Base-by-base conservation (phyloP, 208 protist species). In the Leishmania tarentolae region DNA sequence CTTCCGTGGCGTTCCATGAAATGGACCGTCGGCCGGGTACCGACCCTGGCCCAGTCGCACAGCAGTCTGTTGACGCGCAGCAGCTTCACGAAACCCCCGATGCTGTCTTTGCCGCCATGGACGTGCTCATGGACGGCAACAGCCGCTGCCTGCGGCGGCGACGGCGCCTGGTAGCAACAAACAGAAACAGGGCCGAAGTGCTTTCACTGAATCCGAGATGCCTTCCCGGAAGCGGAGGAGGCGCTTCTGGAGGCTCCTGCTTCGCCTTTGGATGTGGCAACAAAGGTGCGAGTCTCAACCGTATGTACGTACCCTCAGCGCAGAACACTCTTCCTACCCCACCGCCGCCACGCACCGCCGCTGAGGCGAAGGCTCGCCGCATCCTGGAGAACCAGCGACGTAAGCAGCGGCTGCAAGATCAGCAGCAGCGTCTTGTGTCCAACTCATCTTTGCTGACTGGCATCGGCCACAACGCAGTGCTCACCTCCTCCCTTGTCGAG, bases 41-140 rank as follows among this genome's bases (percentile, higher is more conserved):
- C 15, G 56, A 47, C 59, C n/a, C 63, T 19, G 79, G 73, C 9
- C 73, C 61, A 7, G 68, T 83, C n/a, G 72, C 70, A 21, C 80
- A 83, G 78, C 74, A 81, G 53, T 57, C 86, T 13, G 76, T 88
- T 0, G 86, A 88, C 68, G 46, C 52, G 3, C 35, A 52, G 50
- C 75, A 83, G 44, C 76, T 91, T 1, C 68, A 81, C 35, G 44
- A 40, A 17, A 42, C 91, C 19, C 69, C 57, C 66, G 63, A 65
- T 21, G 52, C 80, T 11, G 84, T 86, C 2, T 96, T 89, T 75
- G 83, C 82, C 17, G 76, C 81, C 7, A 82, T 96, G 71, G 90
- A 95, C 78, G 84, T 96, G n/a, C 75, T 82, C 24, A 83, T 96
- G 85, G 93, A 96, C 75, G 93, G 91, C 21, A 96, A 96, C 73